phyloP scores from a whole-genome alignment of 768 basidiomycete species.

The Multifurca ochricompacta region DNA sequence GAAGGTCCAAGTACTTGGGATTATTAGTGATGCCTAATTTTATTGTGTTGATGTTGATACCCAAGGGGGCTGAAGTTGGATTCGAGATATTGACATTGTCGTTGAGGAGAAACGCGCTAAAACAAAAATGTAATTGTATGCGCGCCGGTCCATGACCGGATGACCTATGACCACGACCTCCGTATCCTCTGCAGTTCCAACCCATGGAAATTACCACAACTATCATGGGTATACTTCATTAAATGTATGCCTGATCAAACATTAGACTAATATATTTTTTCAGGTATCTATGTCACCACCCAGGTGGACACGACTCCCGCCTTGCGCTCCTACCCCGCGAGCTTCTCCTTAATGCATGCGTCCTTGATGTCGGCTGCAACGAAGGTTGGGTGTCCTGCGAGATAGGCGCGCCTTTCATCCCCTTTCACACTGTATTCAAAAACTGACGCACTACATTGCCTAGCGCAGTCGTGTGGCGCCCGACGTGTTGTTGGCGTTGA shows the following conservation, averaged over 20 bases:
- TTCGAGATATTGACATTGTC: too few species aligned
- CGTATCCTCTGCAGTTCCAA: constrained; percentile 11
- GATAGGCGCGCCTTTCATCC: constrained; percentile 23
- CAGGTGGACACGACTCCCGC: constrained; percentile 44
- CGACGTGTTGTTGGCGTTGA: constrained; percentile 74
- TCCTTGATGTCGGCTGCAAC: constrained; percentile 19
- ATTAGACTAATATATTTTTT: background rate
- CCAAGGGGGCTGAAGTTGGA: too few species aligned
- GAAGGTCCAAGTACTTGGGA: background rate
- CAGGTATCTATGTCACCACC: constrained; percentile 15
- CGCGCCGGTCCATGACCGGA: too few species aligned
- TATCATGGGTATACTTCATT: constrained; percentile 16
- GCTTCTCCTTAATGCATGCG: constrained; percentile 7
- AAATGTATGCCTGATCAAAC: background rate
- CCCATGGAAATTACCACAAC: constrained; percentile 22
- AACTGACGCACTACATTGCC: background rate
- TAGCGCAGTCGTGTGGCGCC: constrained; percentile 61
- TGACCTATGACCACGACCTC: constrained; percentile 2
- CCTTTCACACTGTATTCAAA: background rate
- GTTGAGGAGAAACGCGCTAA: too few species aligned
- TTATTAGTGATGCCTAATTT: background rate
- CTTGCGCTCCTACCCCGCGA: constrained; percentile 45
- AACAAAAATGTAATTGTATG: too few species aligned
- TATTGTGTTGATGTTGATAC: background rate
- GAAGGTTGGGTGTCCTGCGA: constrained; percentile 16